A percentile compares a stretch with the other conserved stretches of the same genome.
Evolutionary conservation across 2,329 filamentous ascomycete species (phyloP).

Genomic region (Ramularia endophylla): DNA sequence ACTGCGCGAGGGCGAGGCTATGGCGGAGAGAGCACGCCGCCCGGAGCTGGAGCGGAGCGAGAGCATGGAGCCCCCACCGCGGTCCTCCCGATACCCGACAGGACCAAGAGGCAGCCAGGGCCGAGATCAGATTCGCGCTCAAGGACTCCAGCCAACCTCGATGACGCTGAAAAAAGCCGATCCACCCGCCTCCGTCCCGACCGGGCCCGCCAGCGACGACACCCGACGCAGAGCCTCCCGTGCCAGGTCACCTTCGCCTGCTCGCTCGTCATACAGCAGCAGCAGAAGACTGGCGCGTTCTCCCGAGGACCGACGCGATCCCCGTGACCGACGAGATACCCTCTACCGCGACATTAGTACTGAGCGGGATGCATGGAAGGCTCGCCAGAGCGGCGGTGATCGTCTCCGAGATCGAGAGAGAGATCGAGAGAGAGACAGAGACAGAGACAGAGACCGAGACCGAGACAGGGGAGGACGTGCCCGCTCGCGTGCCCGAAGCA

Average conservation of each 20-base stretch:
- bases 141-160: conserved; percentile 28
- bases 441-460: conserved; percentile 34
- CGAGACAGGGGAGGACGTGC: conserved; percentile 3
- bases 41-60: conserved; percentile 45
- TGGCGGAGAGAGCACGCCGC: conserved; percentile 47
- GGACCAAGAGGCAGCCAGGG: conserved; percentile 20
- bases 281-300: conserved; percentile 22
- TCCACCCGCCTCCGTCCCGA: conserved; percentile 12
- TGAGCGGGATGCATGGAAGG: conserved; percentile 30
- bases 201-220: conserved; percentile 12
- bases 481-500: background rate
- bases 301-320: conserved; percentile 20
- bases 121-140: conserved; percentile 27
- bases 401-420: conserved; percentile 18
- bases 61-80: conserved; percentile 36
- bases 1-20: conserved; percentile 49
- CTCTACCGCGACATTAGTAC: conserved; percentile 28
- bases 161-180: conserved; percentile 26
- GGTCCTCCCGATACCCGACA: conserved; percentile 23
- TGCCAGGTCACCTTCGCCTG: conserved; percentile 24
- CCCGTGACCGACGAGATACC: conserved; percentile 20
- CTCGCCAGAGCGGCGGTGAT: conserved; percentile 20
- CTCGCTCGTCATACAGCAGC: conserved; percentile 18
- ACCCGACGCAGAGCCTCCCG: conserved; percentile 17
- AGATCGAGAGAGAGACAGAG: conserved; percentile 28